Evolutionary conservation across 805 yeast genomes (phyloP).

Genomic region (Candida ficus): DNA sequence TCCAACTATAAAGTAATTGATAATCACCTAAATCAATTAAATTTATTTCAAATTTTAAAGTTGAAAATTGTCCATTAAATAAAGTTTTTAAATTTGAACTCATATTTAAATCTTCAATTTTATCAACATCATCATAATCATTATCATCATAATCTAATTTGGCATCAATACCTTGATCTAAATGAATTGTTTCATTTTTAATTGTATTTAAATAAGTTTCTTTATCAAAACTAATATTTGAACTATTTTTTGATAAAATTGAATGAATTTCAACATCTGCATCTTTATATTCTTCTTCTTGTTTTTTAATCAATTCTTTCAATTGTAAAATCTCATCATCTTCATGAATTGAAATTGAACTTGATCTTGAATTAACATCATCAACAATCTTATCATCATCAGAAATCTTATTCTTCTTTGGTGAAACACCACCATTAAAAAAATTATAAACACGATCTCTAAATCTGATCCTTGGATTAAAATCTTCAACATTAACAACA

Average conservation of each 20-base stretch:
- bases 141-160: not conserved
- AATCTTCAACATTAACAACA: not conserved
- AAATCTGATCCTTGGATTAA: slow-evolving; percentile 1
- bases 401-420: not conserved
- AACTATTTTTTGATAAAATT: not conserved
- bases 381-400: too few relatives aligned
- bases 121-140: not conserved
- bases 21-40: slow-evolving; percentile 1
- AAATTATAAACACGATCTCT: slow-evolving; percentile 2
- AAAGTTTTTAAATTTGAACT: not conserved
- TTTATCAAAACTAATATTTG: not conserved
- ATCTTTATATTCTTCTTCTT: not conserved
- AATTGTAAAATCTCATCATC: slow-evolving; percentile 4
- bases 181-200: slow-evolving; percentile 4
- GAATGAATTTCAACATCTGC: not conserved
- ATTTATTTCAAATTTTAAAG: not conserved
- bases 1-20: slow-evolving; percentile 4
- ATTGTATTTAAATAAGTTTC: slow-evolving; percentile 7
- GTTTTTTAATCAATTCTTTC: slow-evolving; percentile 1
- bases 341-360: too few relatives aligned
- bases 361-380: too few relatives aligned
- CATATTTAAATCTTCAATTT: not conserved
- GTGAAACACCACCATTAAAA: not conserved
- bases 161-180: too few relatives aligned
- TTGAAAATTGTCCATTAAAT: not conserved